Evolutionary conservation across 768 basidiomycete genomes (phyloP), one percentile per base, ranked within the genome.

Genomic region (Russula vinacea): DNA sequence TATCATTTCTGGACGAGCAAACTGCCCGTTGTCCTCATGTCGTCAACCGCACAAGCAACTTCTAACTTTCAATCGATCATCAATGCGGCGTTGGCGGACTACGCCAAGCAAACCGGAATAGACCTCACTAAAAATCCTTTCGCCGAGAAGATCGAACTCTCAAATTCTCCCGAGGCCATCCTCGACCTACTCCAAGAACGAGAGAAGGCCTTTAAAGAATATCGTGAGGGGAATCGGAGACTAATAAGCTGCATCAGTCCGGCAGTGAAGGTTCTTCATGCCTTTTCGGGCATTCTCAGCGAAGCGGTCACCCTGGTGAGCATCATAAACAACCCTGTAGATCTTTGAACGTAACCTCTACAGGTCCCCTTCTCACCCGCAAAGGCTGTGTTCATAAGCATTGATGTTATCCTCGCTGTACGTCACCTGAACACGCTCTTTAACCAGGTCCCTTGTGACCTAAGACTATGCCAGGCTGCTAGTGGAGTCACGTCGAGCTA

Each of bases 341-440:
- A 10, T 35, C 2, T 35, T 10, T 10, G 3, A 35, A 35, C 35
- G 35, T 35, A 8, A 10, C 55, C 2, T 56, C 39, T 8, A 9
- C 39, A 56, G 55, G 5, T 40, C 3, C 55, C 55, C 9, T 56
- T 56, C 5, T 40, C 55, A 19, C 55, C 55, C 13, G 26, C 39
- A 11, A 56, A 32, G 0, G 55, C 40, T n/a, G 10, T 56, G 17
- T 44, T 56, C 6, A 40, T n/a, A 7, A 40, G 40, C 0, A 16
- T 56, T 2, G 55, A 44, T 32, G 10, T n/a, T 22, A 57, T 64
- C 19, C 56, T 62, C 3, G 26, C 0, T 24, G 59, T 53, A 53
- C 32, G 42, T 44, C 32, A n/a, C 29, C n/a, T 1, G 5, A 2
- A 37, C 26, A 9, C 2, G n/a, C 5, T 14, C 13, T 37, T 7